Evolutionary conservation across 148 eudicot species (phyloP), one percentile per base, ranked within the genome.

Genomic region (Rhododendron griersonianum): DNA sequence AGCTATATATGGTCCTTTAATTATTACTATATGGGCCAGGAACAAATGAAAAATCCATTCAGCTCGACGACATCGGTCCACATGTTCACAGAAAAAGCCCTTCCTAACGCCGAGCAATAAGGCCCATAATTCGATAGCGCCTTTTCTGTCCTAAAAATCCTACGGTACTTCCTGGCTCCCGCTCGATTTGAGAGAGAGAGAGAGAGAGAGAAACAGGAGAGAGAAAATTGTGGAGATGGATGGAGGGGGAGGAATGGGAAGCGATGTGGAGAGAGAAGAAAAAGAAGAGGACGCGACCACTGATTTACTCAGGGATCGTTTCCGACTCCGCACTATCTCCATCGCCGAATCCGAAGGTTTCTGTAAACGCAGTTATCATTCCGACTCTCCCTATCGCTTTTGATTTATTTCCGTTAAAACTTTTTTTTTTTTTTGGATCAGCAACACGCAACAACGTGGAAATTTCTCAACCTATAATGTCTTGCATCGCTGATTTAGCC

Each of bases 401-500:
- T 23, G 57, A 25, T 16, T 33, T 61, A 18, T 16, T 33, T 61
- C 25, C 11, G 25, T 47, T 23, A 0, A 78, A 18, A 14, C 4
- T 2, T 16, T 16, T 23, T 41, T 84, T 37, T 14, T 44, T 41
- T 37, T 55, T 14, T n/a, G 81, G 74, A 69, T 71, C 95, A 94
- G 99, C 98, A 78, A 93, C 93, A 87, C 88, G 87, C 28, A 90
- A 81, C 63, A 93, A 88, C 65, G 91, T 97, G 98, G 93, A 93
- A 80, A 86, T 95, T n/a, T 92, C 98, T 41, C 93, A 91, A 87
- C 89, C 98, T 5, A 90, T 95, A 71, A 86, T 93, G 84, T 87
- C 98, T 1, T 97, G 99, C 57, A 86, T 97, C 83, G 91, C 98
- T 23, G 97, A 93, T 92, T 88, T 97, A 53, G 98, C 99, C 75